Conservation (phyloP, 768 basidiomycete species). For the Phylloporus arenicola region DNA sequence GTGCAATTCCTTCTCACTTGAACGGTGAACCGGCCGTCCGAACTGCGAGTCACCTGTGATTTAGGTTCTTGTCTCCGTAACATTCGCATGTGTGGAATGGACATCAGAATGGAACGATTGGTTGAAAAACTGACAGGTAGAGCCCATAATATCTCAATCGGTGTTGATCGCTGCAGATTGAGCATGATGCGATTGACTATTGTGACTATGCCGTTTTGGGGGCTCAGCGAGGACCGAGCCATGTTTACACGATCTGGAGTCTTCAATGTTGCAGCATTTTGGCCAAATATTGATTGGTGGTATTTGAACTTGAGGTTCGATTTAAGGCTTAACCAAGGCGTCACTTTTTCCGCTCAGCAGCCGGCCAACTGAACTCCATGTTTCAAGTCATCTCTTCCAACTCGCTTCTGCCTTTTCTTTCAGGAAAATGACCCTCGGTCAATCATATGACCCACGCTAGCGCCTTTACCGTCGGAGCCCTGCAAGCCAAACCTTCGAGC, state of each 20-base stretch:
- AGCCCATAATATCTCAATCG: background rate
- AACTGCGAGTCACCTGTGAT: background rate
- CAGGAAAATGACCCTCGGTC: background rate
- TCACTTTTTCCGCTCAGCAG: background rate
- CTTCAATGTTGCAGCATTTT: background rate
- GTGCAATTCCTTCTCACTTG: background rate
- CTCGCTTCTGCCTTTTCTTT: background rate
- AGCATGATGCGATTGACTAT: background rate
- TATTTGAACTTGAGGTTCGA: too few relatives aligned
- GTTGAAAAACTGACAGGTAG: background rate
- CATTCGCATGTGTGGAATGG: background rate
- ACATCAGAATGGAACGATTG: background rate
- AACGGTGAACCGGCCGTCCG: background rate
- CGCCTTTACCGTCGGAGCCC: background rate
- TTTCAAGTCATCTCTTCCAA: background rate
- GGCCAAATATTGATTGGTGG: background rate
- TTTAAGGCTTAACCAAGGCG: background rate
- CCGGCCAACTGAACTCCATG: background rate
- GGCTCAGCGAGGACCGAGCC: conserved; percentile 2
- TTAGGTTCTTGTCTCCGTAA: background rate
- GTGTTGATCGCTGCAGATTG: background rate
- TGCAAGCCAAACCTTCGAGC: background rate
- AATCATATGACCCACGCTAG: background rate
- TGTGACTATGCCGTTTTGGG: background rate
- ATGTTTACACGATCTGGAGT: background rate